A percentile compares a stretch with the other conserved stretches of the same genome.
Evolutionary conservation across 768 basidiomycete species (phyloP).

Genomic region (Dendrothele bispora): DNA sequence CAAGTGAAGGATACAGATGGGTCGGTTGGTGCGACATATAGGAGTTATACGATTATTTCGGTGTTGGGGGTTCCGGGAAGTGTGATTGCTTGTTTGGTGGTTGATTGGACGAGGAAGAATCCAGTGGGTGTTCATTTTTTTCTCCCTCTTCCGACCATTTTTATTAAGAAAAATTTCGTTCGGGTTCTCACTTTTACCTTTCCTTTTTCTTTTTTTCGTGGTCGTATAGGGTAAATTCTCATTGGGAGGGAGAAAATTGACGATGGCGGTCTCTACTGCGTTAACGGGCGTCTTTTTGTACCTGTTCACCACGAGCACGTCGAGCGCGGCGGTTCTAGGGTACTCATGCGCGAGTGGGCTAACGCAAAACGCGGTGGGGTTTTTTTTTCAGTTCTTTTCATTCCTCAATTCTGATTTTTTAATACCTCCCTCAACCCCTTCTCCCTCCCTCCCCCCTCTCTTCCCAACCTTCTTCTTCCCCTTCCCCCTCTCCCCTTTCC

Average conservation of each 20-base stretch:
- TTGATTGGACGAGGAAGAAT: conserved; percentile 39
- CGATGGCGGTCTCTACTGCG: conserved; percentile 44
- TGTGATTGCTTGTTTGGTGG: conserved; percentile 44
- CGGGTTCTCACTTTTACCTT: no score
- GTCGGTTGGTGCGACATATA: conserved; percentile 32
- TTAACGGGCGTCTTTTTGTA: conserved; percentile 50
- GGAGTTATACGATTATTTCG: conserved; percentile 53
- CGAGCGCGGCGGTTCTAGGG: conserved; percentile 37
- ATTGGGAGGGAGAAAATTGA: conserved; percentile 45
- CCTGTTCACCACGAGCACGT: conserved; percentile 49
- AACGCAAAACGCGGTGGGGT: conserved; percentile 43
- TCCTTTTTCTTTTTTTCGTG: no score
- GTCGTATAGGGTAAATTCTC: conserved; percentile 28
- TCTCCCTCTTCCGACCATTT: no score
- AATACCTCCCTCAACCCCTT: no score
- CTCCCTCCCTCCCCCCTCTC: no score
- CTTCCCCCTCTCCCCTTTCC: no score
- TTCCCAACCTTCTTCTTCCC: no score
- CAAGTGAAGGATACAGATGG: conserved; percentile 24
- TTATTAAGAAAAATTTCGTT: no score
- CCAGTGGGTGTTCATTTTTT: no score
- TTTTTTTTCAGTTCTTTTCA: not conserved
- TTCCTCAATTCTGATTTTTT: not conserved
- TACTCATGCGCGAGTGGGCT: conserved; percentile 45
- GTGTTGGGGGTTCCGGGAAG: conserved; percentile 48